phyloP scores from a whole-genome alignment of 176 grass and related monocot genomes.

The Typha latifolia region DNA sequence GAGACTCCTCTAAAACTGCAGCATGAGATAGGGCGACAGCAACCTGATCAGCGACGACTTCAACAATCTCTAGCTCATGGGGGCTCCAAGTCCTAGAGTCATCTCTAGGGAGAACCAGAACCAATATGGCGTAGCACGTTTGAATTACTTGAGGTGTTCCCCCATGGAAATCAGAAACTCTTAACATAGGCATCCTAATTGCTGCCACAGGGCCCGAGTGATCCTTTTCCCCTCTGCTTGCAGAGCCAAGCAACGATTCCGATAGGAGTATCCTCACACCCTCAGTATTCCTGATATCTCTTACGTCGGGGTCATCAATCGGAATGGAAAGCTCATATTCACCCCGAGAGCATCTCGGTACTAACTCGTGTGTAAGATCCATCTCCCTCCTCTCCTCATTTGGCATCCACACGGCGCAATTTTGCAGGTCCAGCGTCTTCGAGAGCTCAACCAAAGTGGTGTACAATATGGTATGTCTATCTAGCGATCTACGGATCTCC shows the following conservation, averaged over 20 bases:
- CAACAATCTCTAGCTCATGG: conserved; percentile 66
- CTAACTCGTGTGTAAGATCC: conserved; percentile 64
- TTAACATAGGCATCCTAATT: conserved; percentile 79
- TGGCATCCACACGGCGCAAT: conserved; percentile 97
- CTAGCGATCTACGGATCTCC: conserved; percentile 84
- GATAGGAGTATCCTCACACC: conserved; percentile 48
- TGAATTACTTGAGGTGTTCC: conserved; percentile 58
- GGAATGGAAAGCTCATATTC: conserved; percentile 21
- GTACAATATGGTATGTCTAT: conserved; percentile 81
- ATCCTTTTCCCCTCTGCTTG: conserved; percentile 37
- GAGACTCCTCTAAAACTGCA: conserved; percentile 61
- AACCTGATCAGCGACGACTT: conserved; percentile 83
- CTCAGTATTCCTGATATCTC: conserved; percentile 39
- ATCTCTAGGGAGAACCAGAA: conserved; percentile 46
- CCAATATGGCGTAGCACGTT: conserved; percentile 60
- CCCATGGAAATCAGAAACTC: conserved; percentile 55
- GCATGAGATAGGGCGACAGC: conserved; percentile 74
- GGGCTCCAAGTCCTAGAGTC: conserved; percentile 33
- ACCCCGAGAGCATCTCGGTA: conserved; percentile 11
- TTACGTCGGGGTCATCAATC: conserved; percentile 40
- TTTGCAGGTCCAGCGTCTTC: conserved; percentile 58
- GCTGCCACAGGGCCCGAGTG: conserved; percentile 50
- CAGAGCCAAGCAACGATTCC: conserved; percentile 38
- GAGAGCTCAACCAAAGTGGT: conserved; percentile 95
- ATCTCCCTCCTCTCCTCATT: conserved; percentile 29